Base-by-base conservation (phyloP, 352 stramenopile genomes). In the Phytopythium aichiense region DNA sequence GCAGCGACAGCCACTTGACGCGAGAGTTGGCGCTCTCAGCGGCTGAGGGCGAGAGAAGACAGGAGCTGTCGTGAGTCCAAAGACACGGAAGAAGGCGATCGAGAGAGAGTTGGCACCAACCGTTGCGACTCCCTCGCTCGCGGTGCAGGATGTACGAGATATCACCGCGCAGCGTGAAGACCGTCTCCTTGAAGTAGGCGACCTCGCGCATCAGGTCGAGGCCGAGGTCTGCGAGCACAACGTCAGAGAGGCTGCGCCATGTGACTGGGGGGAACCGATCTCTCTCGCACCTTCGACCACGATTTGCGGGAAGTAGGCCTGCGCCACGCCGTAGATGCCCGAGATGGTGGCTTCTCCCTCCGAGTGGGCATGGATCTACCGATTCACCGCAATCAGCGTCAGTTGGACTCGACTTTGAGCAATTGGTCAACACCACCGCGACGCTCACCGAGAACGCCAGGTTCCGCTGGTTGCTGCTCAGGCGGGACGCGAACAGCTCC, bases 191-290 rank as follows among this genome's bases (percentile, higher is more conserved):
- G 51, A 94, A 94, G 71, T 76, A 84, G 30, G 76, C 81, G 13
- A 94, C 75, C 63, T 92, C 85, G 38, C 78, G 85, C 85, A 94
- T 94, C 46, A 94, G 68, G 33, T 94, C 81, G 40, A 94, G 68
- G 9, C 85, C 85, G 42, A 91, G 62, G 50, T 94, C 84, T 87
- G 25, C n/a, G 23, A 40, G 12, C 7, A 31, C 5, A 3, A 1
- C 28, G 23, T 51, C 22, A 48, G 42, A 13, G 6, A 4, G 20
- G 20, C 42, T 48, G 15, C 7, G 13, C 9, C 42, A 13, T 15
- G 22, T 35, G 15, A 5, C 23, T 9, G 15, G 11, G 43, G n/a
- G 22, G 20, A n/a, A 9, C 33, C 33, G 4, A 28, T 56, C 50
- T 18, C 22, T 22, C 15, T 20, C 64, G 23, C 28, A 87, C 77